phyloP scores from a whole-genome alignment of 495 filamentous ascomycete genomes.

The Trichocladium antarcticum region DNA sequence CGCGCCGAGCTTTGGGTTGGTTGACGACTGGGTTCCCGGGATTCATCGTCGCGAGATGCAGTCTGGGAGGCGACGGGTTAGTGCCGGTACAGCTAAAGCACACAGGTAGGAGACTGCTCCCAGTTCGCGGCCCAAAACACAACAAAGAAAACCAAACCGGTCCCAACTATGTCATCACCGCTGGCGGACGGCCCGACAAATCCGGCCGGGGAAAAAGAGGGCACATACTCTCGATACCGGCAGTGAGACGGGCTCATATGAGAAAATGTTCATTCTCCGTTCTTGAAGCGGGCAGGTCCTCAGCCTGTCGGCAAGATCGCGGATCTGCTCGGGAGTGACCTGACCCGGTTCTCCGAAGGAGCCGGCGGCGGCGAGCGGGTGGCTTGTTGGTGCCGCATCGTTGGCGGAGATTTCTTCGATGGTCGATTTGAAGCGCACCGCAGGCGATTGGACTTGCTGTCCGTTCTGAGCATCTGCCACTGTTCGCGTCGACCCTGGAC shows the following conservation, averaged over 20 bases:
- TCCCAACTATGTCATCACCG: constrained; percentile 5
- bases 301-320: constrained; percentile 58
- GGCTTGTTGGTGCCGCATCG: constrained; percentile 19
- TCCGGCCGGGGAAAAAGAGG: neutral
- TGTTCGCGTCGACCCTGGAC: neutral
- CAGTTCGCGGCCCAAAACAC: neutral
- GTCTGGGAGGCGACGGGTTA: constrained; percentile 25
- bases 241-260: constrained; percentile 77
- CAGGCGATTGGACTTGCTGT: constrained; percentile 25
- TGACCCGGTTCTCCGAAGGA: constrained; percentile 25
- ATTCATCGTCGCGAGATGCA: constrained; percentile 35
- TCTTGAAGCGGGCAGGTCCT: constrained; percentile 67
- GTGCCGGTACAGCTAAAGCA: neutral
- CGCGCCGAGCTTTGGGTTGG: constrained; percentile 27
- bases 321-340: constrained; percentile 51
- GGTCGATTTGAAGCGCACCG: constrained; percentile 68
- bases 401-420: constrained; percentile 65
- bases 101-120: neutral
- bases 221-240: constrained; percentile 74
- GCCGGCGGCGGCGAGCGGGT: constrained; percentile 9
- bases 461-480: constrained; percentile 10
- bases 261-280: constrained; percentile 69
- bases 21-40: constrained; percentile 26
- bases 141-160: neutral
- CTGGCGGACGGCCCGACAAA: neutral